phyloP scores from a whole-genome alignment of 169 alveolate species.

The Plasmodium coatneyi region DNA sequence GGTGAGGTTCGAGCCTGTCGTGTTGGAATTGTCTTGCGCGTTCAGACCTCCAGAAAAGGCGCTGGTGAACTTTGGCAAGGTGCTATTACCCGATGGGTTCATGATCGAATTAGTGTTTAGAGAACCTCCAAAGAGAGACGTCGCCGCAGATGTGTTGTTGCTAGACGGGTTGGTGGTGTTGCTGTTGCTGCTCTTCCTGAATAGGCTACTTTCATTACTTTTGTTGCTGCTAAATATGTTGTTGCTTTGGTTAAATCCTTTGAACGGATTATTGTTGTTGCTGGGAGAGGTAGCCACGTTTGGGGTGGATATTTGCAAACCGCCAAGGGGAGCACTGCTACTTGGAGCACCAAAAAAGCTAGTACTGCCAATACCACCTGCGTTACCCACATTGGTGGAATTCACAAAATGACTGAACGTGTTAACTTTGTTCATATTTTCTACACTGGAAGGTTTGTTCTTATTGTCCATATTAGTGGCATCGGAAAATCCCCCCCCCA shows the following conservation, averaged over 20 bases:
- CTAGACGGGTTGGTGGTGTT: neutral
- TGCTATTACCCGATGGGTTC: neutral
- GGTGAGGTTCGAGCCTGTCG: neutral
- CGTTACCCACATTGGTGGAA: slow-evolving; percentile 1
- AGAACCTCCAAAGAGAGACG: slow-evolving; percentile 8
- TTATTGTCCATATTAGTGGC: slow-evolving; percentile 18
- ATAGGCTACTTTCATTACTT: slow-evolving; percentile 13
- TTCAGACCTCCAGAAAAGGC: slow-evolving; percentile 4
- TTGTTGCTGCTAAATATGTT: slow-evolving; percentile 44
- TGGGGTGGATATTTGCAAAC: neutral
- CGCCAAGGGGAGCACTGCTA: neutral
- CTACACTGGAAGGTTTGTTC: neutral
- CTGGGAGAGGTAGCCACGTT: neutral
- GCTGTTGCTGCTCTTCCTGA: slow-evolving; percentile 9
- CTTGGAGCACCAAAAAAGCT: neutral
- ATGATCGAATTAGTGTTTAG: neutral
- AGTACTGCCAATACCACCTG: neutral
- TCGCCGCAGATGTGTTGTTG: neutral
- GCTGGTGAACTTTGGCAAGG: neutral
- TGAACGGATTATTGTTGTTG: slow-evolving; percentile 12
- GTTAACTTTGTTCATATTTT: slow-evolving; percentile 27
- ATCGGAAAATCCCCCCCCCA: slow-evolving; percentile 61
- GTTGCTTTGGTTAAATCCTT: slow-evolving; percentile 46
- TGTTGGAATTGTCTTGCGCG: neutral
- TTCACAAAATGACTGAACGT: neutral